These are phyloP conservation scores for Arctium minus DNA, from an alignment of 129 eudicot genomes.

Conservation along the genomic window DNA sequence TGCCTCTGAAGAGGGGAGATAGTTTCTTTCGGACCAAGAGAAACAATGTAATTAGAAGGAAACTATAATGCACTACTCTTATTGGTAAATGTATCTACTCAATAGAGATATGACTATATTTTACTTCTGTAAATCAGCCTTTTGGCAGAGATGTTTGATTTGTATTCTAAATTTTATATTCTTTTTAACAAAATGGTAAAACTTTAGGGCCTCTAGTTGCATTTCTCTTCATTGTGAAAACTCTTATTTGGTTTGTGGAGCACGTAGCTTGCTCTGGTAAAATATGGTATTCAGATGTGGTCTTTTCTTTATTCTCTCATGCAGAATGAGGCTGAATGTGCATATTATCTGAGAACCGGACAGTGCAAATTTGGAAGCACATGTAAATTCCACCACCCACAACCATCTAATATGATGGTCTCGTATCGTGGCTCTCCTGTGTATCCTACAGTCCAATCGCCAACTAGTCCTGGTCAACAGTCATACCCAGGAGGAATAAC, in stretches of 20 bases:
- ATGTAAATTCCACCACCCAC: constrained; percentile 95
- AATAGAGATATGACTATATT: neutral
- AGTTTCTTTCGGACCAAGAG: neutral
- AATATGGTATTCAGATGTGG: neutral
- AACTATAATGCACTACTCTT: neutral
- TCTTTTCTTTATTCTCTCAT: neutral
- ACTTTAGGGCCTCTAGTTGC: neutral
- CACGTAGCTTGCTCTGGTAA: neutral
- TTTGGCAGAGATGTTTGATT: neutral
- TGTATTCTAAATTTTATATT: neutral
- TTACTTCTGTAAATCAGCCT: neutral
- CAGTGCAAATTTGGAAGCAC: constrained; percentile 96
- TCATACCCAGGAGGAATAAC: constrained; percentile 62
- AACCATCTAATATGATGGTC: constrained; percentile 79
- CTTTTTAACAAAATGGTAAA: neutral
- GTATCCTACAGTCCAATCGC: constrained; percentile 79
- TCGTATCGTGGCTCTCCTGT: constrained; percentile 77
- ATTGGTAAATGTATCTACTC: neutral
- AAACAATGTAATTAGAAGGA: neutral
- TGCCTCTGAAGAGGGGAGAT: neutral
- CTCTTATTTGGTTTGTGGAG: neutral
- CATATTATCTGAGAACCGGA: constrained; percentile 92
- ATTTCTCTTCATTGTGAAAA: neutral
- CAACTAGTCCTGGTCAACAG: constrained; percentile 77
- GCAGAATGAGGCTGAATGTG: constrained; percentile 86